phyloP scores from a whole-genome alignment of 495 filamentous ascomycete species.

The Evernia prunastri region DNA sequence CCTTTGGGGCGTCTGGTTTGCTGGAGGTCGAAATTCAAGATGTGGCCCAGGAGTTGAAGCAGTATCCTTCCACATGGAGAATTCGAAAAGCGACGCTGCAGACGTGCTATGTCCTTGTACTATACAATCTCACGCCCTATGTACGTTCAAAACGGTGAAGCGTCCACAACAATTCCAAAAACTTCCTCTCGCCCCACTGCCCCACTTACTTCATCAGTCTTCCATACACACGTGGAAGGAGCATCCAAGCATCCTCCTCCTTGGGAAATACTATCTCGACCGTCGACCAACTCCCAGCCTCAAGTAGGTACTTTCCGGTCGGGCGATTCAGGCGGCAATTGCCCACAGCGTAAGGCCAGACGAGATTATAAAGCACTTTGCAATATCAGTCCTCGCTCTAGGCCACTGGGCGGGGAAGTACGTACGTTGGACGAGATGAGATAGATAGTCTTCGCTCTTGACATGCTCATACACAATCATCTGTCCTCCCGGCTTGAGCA shows the following conservation, averaged over 20 bases:
- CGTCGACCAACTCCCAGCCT: conserved; percentile 23
- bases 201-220: conserved; percentile 21
- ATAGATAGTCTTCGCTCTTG: conserved; percentile 17
- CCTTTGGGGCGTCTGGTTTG: too few species aligned
- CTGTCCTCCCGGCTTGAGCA: conserved; percentile 59
- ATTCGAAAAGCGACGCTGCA: neutral
- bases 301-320: conserved; percentile 16
- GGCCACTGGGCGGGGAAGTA: neutral
- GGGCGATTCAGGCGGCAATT: conserved; percentile 21
- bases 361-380: conserved; percentile 19
- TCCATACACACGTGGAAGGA: conserved; percentile 21
- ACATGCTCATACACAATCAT: conserved; percentile 73
- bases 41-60: too few species aligned
- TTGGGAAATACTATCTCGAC: conserved; percentile 14
- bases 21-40: too few species aligned
- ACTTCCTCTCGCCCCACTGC: neutral
- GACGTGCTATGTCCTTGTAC: neutral
- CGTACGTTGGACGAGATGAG: conserved; percentile 20
- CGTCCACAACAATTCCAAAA: neutral
- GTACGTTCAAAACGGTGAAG: neutral
- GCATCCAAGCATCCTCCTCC: conserved; percentile 19
- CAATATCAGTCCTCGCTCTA: neutral
- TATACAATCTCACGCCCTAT: neutral
- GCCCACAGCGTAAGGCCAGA: conserved; percentile 23
- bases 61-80: too few species aligned